These are phyloP conservation scores for Pezicula neosporulosa DNA, from an alignment of 2,329 filamentous ascomycete species.

Conservation along the genomic window DNA sequence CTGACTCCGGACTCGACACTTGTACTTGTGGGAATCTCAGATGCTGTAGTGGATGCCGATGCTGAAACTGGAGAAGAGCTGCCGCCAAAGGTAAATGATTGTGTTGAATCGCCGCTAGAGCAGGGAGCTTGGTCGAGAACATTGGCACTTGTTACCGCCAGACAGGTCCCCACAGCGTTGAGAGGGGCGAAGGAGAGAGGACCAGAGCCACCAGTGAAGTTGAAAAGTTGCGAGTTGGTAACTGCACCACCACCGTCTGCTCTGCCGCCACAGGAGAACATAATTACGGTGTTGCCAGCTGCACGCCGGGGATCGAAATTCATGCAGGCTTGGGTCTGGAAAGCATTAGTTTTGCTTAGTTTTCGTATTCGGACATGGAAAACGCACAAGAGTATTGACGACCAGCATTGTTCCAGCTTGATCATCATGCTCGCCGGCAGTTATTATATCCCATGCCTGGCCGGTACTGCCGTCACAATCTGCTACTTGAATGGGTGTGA, in stretches of 20 bases:
- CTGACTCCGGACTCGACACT: not conserved
- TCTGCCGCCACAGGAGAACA: slow-evolving; percentile 57
- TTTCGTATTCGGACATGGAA: too few relatives aligned
- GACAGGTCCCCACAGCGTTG: slow-evolving; percentile 43
- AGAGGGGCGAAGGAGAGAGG: slow-evolving; percentile 41
- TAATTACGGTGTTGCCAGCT: slow-evolving; percentile 44
- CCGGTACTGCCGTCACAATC: slow-evolving; percentile 37
- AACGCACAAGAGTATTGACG: slow-evolving; percentile 47
- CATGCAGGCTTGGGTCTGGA: slow-evolving; percentile 51
- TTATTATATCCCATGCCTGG: slow-evolving; percentile 41
- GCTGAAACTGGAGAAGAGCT: slow-evolving; percentile 1
- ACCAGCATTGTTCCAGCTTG: slow-evolving; percentile 43
- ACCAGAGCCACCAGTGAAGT: slow-evolving; percentile 38
- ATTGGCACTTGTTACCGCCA: slow-evolving; percentile 39
- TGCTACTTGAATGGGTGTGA: slow-evolving; percentile 38
- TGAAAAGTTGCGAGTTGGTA: slow-evolving; percentile 49
- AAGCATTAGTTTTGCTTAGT: slow-evolving; percentile 2
- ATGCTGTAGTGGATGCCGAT: slow-evolving; percentile 1
- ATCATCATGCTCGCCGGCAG: slow-evolving; percentile 48
- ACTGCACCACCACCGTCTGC: slow-evolving; percentile 50
- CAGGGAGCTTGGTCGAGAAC: slow-evolving; percentile 42
- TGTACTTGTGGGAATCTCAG: not conserved
- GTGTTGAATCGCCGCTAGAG: slow-evolving; percentile 33
- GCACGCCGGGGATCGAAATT: slow-evolving; percentile 53
- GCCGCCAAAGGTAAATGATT: slow-evolving; percentile 37